phyloP scores from a whole-genome alignment of 2,329 filamentous ascomycete genomes.

The Trichoderma asperellum region DNA sequence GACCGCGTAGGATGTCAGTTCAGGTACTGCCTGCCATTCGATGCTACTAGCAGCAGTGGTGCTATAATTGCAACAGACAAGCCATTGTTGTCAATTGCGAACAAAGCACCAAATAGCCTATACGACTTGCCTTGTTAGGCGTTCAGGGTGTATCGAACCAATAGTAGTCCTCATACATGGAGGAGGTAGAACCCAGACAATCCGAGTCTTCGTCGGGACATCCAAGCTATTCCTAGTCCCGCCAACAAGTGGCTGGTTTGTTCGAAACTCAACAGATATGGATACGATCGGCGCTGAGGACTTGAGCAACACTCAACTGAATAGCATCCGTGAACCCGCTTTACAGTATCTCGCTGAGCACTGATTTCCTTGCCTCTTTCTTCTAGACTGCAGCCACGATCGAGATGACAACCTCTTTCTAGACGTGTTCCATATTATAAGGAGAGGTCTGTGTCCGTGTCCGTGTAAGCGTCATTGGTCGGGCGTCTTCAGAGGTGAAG shows the following conservation, averaged over 20 bases:
- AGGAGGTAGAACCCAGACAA: neutral
- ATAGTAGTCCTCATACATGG: neutral
- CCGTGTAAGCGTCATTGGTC: neutral
- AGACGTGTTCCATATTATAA: neutral
- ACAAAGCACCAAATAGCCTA: neutral
- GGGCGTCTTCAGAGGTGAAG: neutral
- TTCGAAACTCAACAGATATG: neutral
- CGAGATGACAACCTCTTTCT: neutral
- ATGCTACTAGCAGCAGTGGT: neutral
- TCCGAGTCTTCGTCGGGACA: neutral
- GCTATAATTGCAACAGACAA: neutral
- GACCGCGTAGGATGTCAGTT: neutral
- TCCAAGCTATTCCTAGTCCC: neutral
- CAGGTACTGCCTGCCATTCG: slow-evolving; percentile 1
- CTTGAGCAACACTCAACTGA: neutral
- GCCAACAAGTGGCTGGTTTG: neutral
- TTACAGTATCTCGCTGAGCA: neutral
- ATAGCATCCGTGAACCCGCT: neutral
- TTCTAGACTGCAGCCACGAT: neutral
- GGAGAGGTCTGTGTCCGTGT: neutral
- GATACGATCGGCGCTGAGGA: neutral
- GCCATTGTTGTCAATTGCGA: neutral
- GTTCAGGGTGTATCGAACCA: neutral
- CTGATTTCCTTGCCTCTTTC: neutral
- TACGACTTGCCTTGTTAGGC: neutral